Evolutionary conservation across 2,329 filamentous ascomycete species (phyloP).

Genomic region (Taxawa tesnikishii): DNA sequence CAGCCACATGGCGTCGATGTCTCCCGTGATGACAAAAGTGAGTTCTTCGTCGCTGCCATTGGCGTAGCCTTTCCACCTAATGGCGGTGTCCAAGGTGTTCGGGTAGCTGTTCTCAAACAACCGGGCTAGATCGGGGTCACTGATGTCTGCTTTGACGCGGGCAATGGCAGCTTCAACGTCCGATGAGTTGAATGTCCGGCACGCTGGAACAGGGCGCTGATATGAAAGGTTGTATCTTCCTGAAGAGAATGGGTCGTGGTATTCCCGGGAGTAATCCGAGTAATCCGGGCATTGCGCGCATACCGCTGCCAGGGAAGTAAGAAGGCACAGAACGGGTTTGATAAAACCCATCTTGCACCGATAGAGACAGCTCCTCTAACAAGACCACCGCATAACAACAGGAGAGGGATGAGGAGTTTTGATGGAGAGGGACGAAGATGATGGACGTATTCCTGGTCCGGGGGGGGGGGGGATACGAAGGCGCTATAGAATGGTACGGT

Average conservation of each 20-base stretch:
- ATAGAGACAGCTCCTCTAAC: too few relatives aligned
- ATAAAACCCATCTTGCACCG: not conserved
- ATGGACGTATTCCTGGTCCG: too few relatives aligned
- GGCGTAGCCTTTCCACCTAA: slow-evolving; percentile 53
- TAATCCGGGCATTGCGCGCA: slow-evolving; percentile 31
- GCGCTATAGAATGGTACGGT: too few relatives aligned
- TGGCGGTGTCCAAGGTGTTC: slow-evolving; percentile 63
- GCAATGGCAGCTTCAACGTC: slow-evolving; percentile 27
- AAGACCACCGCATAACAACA: too few relatives aligned
- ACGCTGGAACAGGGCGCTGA: slow-evolving; percentile 29
- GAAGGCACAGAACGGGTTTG: not conserved
- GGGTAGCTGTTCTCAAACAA: slow-evolving; percentile 64
- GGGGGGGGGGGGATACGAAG: too few relatives aligned
- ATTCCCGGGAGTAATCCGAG: slow-evolving; percentile 24
- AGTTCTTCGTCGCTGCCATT: slow-evolving; percentile 51
- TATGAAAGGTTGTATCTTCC: slow-evolving; percentile 33
- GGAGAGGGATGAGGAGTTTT: too few relatives aligned
- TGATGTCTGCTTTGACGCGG: slow-evolving; percentile 20
- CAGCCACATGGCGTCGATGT: slow-evolving; percentile 38
- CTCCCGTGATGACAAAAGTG: slow-evolving; percentile 46
- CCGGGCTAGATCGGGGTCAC: slow-evolving; percentile 50
- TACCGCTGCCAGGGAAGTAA: slow-evolving; percentile 2
- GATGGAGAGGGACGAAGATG: too few relatives aligned
- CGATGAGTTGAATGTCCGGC: slow-evolving; percentile 34
- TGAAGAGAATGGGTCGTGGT: slow-evolving; percentile 30